phyloP scores from a whole-genome alignment of 768 basidiomycete genomes.

The Termitomyces sp. region DNA sequence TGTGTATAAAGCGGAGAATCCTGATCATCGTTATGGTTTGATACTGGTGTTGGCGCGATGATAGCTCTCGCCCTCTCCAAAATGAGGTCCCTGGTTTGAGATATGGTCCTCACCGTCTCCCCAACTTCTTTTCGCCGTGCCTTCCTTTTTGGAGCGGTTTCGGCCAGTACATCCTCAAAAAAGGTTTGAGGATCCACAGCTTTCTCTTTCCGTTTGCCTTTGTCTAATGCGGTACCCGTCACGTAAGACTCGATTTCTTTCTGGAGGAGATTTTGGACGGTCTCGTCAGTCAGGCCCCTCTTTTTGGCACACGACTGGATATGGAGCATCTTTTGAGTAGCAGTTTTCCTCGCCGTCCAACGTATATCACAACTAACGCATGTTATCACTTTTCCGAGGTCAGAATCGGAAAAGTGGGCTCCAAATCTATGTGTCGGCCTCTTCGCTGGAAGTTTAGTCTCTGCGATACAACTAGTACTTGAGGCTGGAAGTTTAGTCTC shows the following conservation, averaged over 20 bases:
- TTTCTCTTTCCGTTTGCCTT: constrained; percentile 19
- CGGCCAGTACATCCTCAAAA: constrained; percentile 47
- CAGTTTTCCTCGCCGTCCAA: constrained; percentile 70
- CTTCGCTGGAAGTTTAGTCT: constrained; percentile 10
- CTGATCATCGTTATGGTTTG: constrained; percentile 2
- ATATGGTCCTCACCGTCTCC: constrained; percentile 40
- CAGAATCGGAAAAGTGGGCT: constrained; percentile 36
- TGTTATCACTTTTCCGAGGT: constrained; percentile 42
- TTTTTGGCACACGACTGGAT: constrained; percentile 67
- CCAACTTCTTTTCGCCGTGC: constrained; percentile 27
- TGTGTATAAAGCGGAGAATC: constrained; percentile 12
- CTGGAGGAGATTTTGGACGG: constrained; percentile 44
- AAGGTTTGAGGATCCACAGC: constrained; percentile 30
- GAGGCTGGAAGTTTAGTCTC: constrained; percentile 8
- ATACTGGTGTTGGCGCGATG: constrained; percentile 17
- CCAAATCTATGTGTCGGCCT: constrained; percentile 17
- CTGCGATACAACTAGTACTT: constrained; percentile 7
- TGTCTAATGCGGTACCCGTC: constrained; percentile 12
- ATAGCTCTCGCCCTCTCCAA: constrained; percentile 30
- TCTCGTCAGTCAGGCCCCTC: constrained; percentile 44
- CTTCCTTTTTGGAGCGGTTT: constrained; percentile 41
- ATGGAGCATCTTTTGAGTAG: constrained; percentile 58
- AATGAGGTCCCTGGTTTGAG: constrained; percentile 40
- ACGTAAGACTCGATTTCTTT: constrained; percentile 32
- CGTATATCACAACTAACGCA: constrained; percentile 60